Evolutionary conservation across 2,329 filamentous ascomycete genomes (phyloP).

Genomic region (Alternaria postmessia): DNA sequence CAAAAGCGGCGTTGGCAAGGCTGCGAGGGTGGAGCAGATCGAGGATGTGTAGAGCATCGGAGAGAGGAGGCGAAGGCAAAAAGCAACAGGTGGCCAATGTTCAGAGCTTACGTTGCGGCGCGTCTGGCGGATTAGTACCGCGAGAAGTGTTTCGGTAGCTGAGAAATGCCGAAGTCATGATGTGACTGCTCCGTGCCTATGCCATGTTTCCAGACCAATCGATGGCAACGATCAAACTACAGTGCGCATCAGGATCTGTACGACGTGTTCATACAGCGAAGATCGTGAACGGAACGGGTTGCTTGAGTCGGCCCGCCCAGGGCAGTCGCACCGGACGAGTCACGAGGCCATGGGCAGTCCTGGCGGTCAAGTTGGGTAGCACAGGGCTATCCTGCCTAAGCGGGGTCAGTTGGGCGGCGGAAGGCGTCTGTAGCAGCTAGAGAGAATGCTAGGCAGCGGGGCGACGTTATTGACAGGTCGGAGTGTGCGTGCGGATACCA

Average conservation of each 20-base stretch:
- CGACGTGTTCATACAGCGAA: conserved; percentile 27
- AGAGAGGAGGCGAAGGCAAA: conserved; percentile 12
- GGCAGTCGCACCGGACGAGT: conserved; percentile 19
- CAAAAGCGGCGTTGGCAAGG: conserved; percentile 26
- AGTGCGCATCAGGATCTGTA: conserved; percentile 17
- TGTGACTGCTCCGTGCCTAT: conserved; percentile 4
- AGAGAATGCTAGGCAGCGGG: conserved; percentile 10
- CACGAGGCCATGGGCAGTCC: conserved; percentile 16
- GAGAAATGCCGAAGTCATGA: conserved; percentile 7
- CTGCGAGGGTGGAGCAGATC: conserved; percentile 38
- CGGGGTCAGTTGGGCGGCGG: conserved; percentile 19
- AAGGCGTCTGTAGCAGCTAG: conserved; percentile 13
- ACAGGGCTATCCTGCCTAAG: conserved; percentile 23
- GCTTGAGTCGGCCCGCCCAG: conserved; percentile 20
- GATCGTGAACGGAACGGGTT: conserved; percentile 22
- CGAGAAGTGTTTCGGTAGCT: conserved; percentile 2
- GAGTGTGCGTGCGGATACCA: conserved; percentile 1
- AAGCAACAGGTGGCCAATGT: conserved; percentile 11
- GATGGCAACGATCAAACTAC: not conserved
- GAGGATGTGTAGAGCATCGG: conserved; percentile 33
- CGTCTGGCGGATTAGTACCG: conserved; percentile 11
- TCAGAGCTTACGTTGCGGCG: conserved; percentile 15
- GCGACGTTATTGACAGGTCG: conserved; percentile 21
- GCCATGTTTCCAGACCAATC: conserved; percentile 1
- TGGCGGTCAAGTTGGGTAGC: conserved; percentile 20